phyloP scores from a whole-genome alignment of 306 rosid species.

The Benincasa hispida region DNA sequence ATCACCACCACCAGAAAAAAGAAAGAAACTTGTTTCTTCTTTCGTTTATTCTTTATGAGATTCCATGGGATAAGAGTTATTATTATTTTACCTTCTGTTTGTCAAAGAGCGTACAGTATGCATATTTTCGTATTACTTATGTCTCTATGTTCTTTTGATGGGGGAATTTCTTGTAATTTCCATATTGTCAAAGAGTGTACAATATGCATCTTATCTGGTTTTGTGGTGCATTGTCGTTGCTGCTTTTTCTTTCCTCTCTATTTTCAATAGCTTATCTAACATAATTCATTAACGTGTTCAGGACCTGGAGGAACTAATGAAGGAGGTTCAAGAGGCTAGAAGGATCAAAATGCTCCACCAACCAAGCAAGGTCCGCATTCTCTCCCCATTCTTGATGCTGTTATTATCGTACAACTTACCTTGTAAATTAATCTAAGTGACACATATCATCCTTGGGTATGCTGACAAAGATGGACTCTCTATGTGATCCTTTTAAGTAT shows the following conservation, averaged over 20 bases:
- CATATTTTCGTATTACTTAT: background rate
- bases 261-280: constrained; percentile 8
- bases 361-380: constrained; percentile 68
- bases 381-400: constrained; percentile 5
- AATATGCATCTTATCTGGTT: background rate
- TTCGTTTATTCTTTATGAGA: no score
- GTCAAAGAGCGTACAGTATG: background rate
- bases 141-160: background rate
- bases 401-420: background rate
- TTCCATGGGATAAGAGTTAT: no score
- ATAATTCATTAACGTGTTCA: constrained; percentile 20
- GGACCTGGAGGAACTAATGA: constrained; percentile 88
- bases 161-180: background rate
- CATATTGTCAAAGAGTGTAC: no score
- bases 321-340: constrained; percentile 95
- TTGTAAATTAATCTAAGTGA: background rate
- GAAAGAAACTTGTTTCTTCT: no score
- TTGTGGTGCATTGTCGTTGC: background rate
- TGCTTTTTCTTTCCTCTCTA: background rate
- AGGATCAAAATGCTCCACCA: constrained; percentile 92
- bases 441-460: background rate
- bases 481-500: background rate
- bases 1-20: no score
- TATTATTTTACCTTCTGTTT: background rate
- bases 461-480: background rate